Conservation (phyloP, 148 eudicot species). For the Cornus florida region DNA sequence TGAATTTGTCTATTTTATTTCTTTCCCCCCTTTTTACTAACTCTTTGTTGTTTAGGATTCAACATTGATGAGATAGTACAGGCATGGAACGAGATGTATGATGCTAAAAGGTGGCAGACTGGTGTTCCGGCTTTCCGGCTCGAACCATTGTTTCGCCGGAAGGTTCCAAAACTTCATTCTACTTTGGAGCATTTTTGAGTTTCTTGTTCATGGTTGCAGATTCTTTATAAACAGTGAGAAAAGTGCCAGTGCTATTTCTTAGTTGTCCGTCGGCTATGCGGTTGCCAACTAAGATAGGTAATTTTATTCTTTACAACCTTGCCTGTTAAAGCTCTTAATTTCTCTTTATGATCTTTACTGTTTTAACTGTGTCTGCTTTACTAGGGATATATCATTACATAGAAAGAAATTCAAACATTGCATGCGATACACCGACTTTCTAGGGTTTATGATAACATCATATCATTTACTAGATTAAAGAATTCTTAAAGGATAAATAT, state of each 20-base stretch:
- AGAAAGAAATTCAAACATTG: background rate
- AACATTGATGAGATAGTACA: slow-evolving; percentile 89
- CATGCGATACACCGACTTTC: background rate
- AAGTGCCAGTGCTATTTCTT: slow-evolving; percentile 25
- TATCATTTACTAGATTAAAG: background rate
- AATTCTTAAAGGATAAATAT: background rate
- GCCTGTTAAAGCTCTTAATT: background rate
- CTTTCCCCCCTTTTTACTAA: background rate
- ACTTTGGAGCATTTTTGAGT: slow-evolving; percentile 64
- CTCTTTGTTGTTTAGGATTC: slow-evolving; percentile 52
- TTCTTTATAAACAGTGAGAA: slow-evolving; percentile 19
- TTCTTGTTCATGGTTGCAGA: slow-evolving; percentile 1
- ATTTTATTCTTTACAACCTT: background rate
- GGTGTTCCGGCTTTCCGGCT: slow-evolving; percentile 75
- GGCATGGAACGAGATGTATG: slow-evolving; percentile 98
- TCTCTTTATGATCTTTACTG: background rate
- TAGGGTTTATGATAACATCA: background rate
- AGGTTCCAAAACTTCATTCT: slow-evolving; percentile 73
- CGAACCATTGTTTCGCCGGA: slow-evolving; percentile 72
- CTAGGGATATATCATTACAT: background rate
- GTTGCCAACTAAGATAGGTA: slow-evolving; percentile 40
- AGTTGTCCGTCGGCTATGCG: slow-evolving; percentile 26
- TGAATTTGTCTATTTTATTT: background rate
- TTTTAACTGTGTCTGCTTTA: background rate
- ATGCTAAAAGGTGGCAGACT: slow-evolving; percentile 87